Evolutionary conservation across 495 filamentous ascomycete genomes (phyloP), one percentile per base, ranked within the genome.

Genomic region (Aspergillus asperescens): DNA sequence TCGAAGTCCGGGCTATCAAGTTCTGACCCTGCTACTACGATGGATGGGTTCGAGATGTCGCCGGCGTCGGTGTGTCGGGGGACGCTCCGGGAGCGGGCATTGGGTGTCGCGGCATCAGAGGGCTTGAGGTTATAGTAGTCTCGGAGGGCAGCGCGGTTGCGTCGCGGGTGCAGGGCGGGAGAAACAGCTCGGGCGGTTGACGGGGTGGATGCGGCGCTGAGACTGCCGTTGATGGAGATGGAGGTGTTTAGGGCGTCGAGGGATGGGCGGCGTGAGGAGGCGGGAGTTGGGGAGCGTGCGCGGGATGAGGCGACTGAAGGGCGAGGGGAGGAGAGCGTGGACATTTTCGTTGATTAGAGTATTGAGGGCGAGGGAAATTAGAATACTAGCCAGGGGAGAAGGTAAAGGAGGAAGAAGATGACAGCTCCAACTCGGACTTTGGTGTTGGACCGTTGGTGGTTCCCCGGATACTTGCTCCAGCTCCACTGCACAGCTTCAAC

Each of bases 71-170:
- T 73, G 44, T 58, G 65, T 32, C 71, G 65, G 29, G 71, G 69
- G 15, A 73, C 64, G 38, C 72, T 71, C 46, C 60, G 70, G 9
- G 67, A 71, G 13, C 68, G 64, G 12, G 58, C 57, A 13, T 52
- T 55, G n/a, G 45, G 41, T 3, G 5, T 16, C 10, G 52, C 63
- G 10, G 66, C 61, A 5, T 66, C 64, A 31, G 80, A 72, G 7
- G 81, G 74, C 61, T 85, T 87, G 49, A 97, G 79, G 58, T 89
- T 88, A 70, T 97, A 98, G 75, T 96, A 97, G 59, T 95, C 89
- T 52, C 93, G 85, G 13, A 98, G 80, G 15, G 93, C 93, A 31
- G 87, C 79, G 57, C 92, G 86, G 64, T 87, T 88, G 32, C 82
- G 78, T 25, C 83, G 80, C 4, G 71, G 74, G 45, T 72, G 61